Percentiles rank a stretch among this genome's conserved stretches.
Conservation (phyloP, 352 stramenopile species). For the Phytophthora uliginosa region DNA sequence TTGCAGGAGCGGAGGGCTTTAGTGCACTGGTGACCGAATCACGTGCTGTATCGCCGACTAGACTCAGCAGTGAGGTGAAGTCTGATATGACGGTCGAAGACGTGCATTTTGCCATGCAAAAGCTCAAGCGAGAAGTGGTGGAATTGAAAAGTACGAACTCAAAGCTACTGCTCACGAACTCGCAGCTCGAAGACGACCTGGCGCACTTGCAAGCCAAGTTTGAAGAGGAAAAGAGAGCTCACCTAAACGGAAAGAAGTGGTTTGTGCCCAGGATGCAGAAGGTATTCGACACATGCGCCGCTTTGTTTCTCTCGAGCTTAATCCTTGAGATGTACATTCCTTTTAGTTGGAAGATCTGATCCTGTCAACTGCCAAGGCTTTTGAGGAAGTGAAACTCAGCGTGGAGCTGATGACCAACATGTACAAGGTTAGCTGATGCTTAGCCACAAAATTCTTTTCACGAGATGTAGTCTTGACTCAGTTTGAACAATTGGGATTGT, state of each 20-base stretch:
- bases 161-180: constrained; percentile 71
- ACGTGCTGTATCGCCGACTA: constrained; percentile 16
- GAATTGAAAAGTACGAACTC: constrained; percentile 71
- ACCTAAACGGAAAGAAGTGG: constrained; percentile 75
- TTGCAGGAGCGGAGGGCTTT: constrained; percentile 12
- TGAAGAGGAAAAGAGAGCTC: constrained; percentile 72
- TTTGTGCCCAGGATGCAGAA: constrained; percentile 82
- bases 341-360: constrained; percentile 72
- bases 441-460: neutral
- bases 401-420: constrained; percentile 90
- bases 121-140: constrained; percentile 71
- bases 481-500: neutral
- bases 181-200: constrained; percentile 82
- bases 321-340: neutral
- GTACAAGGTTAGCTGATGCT: constrained; percentile 70
- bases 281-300: constrained; percentile 9
- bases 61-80: constrained; percentile 3
- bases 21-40: constrained; percentile 7
- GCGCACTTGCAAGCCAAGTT: constrained; percentile 73
- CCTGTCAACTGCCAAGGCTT: constrained; percentile 61
- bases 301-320: neutral
- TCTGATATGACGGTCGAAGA: constrained; percentile 55
- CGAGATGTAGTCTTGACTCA: neutral
- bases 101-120: constrained; percentile 75
- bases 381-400: constrained; percentile 85